Percentiles rank a stretch among this genome's conserved stretches.
phyloP scores from a whole-genome alignment of 1,284 basidiomycete species.

The Vanrija sp. region DNA sequence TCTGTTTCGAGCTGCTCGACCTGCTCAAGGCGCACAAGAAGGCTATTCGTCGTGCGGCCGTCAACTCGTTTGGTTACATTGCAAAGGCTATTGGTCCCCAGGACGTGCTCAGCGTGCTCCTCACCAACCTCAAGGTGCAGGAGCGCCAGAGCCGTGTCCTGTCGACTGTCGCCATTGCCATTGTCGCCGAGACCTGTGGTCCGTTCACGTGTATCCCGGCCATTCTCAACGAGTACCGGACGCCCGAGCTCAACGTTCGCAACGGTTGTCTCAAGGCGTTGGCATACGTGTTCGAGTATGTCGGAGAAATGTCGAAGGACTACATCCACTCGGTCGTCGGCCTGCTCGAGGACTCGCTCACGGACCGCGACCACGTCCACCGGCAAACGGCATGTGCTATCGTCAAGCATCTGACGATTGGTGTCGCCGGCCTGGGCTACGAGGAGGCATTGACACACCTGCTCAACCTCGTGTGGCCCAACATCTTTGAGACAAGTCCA shows the following conservation, averaged over 20 bases:
- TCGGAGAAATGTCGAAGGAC: slow-evolving; percentile 98
- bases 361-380: slow-evolving; percentile 96
- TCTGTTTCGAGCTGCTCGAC: slow-evolving; percentile 97
- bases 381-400: slow-evolving; percentile 98
- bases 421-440: slow-evolving; percentile 92
- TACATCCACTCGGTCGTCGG: slow-evolving; percentile 96
- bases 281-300: slow-evolving; percentile 98
- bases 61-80: slow-evolving; percentile 99
- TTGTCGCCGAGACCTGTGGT: slow-evolving; percentile 95
- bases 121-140: slow-evolving; percentile 96
- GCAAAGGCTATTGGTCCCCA: slow-evolving; percentile 99
- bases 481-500: slow-evolving; percentile 96
- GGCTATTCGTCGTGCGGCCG: slow-evolving; percentile 94
- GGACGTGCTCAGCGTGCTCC: slow-evolving; percentile 90
- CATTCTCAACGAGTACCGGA: slow-evolving; percentile 97
- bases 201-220: slow-evolving; percentile 99
- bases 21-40: slow-evolving; percentile 99
- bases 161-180: slow-evolving; percentile 94
- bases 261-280: slow-evolving; percentile 99
- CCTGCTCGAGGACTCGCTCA: slow-evolving; percentile 95
- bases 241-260: slow-evolving; percentile 94
- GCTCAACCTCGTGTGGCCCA: slow-evolving; percentile 98
- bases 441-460: slow-evolving; percentile 97
- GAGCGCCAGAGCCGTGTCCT: slow-evolving; percentile 99
- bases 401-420: slow-evolving; percentile 95